Base-by-base conservation (phyloP, 768 basidiomycete species). In the Tephrocybe sp. region DNA sequence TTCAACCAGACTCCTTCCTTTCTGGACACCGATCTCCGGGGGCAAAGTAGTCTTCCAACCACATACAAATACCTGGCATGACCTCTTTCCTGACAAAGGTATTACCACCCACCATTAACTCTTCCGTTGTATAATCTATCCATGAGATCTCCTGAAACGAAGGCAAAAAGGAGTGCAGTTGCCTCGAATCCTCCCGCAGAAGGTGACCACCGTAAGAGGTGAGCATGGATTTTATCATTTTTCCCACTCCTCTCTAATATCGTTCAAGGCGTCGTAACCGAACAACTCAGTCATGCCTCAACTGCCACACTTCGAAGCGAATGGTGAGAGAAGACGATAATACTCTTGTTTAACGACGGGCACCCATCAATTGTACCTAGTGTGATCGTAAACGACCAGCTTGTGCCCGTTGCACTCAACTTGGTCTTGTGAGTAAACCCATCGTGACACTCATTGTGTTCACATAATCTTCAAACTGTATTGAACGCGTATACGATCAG, bases 231-330 rank as follows among this genome's bases (percentile, higher is more conserved):
- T 7, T 37, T n/a, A 37, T n/a, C 21, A 7, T 18, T 21, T 19
- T 37, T 6, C 21, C 9, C 18, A 19, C n/a, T 18, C 21, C 18
- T 21, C n/a, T 9, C n/a, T 38, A 30, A 37, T 53, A 37, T 43
- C 27, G 21, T 27, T 26, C 8, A 51, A 78, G 76, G 39, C 79
- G 83, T 54, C 82, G 86, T 37, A 87, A 87, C 61, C 78, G 86
- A 44, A 86, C 84, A 5, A 87, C 84, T 2, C 84, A 86, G 54
- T 86, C 84, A 52, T 87, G 86, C 57, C 68, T 87, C 24, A 86
- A 86, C 54, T 87, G 86, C 55, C 85, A 87, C 54, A 80, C 82
- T 21, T 86, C 86, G 7, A 87, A 87, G 58, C 74, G 86, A 45
- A 86, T 86, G 85, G 86, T 86, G 61, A 47, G 68, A 58, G 9